Evolutionary conservation across 805 yeast genomes (phyloP), one percentile per base, ranked within the genome.

Genomic region (Hanseniaspora singularis): DNA sequence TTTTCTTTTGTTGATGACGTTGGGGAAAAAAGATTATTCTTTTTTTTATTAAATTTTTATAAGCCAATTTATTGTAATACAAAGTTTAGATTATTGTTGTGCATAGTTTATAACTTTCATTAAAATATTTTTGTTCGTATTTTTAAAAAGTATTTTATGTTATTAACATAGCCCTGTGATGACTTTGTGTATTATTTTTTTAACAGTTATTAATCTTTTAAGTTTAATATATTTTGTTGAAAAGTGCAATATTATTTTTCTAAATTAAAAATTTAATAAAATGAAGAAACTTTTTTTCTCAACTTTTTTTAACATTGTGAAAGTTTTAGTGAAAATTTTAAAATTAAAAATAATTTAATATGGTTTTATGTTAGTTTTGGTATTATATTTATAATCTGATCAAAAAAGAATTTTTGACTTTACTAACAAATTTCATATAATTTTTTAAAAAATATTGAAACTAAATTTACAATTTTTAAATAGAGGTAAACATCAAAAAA

Each of bases 401-500:
- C 11, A 40, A 40, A 32, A 40, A 40, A 28, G 40, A 37, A 36
- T 44, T 30, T 30, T 31, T 24, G 15, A 9, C 32, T 31, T 40
- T 47, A 47, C 46, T 40, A 47, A 47, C 50, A 47, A 40, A 1
- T 49, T 31, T 36, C 15, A 19, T 40, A 27, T 30, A 22, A 24
- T 20, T 24, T 24, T 27, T 26, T 26, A 26, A 23, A 26, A 7
- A 26, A 8, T 26, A 26, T 26, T 26, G 28, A 26, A 26, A 26
- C 7, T 11, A 7, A 26, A 37, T n/a, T 15, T 23, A 28, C 20
- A 8, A 12, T 36, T 47, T 48, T 51, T 50, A 33, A 55, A 64
- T 68, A 83, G 88, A 82, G 86, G 87, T 88, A 88, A 89, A 81
- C 96, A 89, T 73, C 81, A 88, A 72, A 88, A 89, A 81, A 87